Conservation (phyloP, 2,329 filamentous ascomycete species). For the Cladobotryum mycophilum region DNA sequence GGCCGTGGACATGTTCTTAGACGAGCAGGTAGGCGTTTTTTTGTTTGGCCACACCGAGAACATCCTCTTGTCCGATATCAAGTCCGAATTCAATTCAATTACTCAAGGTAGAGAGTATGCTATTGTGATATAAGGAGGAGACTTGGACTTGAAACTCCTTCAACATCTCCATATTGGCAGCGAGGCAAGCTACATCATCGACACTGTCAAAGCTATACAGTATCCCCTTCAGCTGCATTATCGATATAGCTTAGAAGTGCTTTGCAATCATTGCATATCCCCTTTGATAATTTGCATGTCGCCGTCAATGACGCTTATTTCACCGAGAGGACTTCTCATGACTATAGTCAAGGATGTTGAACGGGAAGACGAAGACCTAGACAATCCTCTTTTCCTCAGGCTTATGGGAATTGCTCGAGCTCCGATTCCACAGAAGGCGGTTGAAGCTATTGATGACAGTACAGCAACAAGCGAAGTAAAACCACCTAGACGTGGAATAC, state of each 20-base stretch:
- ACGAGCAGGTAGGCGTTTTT: conserved; percentile 8
- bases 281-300: conserved; percentile 11
- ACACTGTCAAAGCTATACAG: conserved; percentile 23
- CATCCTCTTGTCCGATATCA: conserved; percentile 1
- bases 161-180: conserved; percentile 12
- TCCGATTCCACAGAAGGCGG: too few species aligned
- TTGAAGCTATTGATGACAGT: too few species aligned
- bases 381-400: too few species aligned
- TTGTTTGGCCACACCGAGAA: conserved; percentile 13
- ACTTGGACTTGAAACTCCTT: conserved; percentile 13
- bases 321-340: conserved; percentile 14
- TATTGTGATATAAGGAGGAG: conserved; percentile 12
- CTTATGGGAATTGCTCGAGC: too few species aligned
- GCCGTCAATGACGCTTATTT: conserved; percentile 25
- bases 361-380: too few species aligned
- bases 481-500: too few species aligned
- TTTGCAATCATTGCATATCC: conserved; percentile 17
- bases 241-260: conserved; percentile 18
- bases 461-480: too few species aligned
- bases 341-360: conserved; percentile 6
- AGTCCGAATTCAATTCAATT: conserved; percentile 3
- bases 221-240: conserved; percentile 19
- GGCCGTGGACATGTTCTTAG: conserved; percentile 4
- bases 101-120: conserved; percentile 12
- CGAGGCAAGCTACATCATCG: conserved; percentile 16